A percentile compares a stretch with the other conserved stretches of the same genome.
Conservation (phyloP, 768 basidiomycete genomes). For the Termitomyces sp. region DNA sequence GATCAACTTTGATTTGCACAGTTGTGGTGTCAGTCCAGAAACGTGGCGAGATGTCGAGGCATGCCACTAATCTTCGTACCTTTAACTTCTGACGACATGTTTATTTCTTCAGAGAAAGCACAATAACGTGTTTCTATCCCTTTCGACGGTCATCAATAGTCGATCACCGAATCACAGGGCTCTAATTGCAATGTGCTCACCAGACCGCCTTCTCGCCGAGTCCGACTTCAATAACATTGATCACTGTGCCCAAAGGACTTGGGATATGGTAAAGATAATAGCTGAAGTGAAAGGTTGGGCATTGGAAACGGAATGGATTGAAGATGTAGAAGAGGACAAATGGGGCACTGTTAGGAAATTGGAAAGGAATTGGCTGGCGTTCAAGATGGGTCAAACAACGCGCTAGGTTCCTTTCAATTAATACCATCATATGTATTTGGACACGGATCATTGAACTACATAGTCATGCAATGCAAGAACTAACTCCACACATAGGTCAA, state of each 20-base stretch:
- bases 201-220: slow-evolving; percentile 75
- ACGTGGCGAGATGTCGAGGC: slow-evolving; percentile 76
- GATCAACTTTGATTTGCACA: slow-evolving; percentile 87
- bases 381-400: slow-evolving; percentile 25
- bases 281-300: slow-evolving; percentile 76
- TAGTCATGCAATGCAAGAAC: background rate
- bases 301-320: slow-evolving; percentile 58
- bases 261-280: slow-evolving; percentile 72
- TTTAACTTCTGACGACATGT: slow-evolving; percentile 1
- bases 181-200: slow-evolving; percentile 60
- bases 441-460: background rate
- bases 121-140: slow-evolving; percentile 77
- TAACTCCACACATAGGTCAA: slow-evolving; percentile 43
- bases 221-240: slow-evolving; percentile 77
- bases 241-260: slow-evolving; percentile 53
- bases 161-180: slow-evolving; percentile 58
- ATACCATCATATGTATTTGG: background rate
- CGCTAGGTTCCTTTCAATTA: background rate
- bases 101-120: slow-evolving; percentile 49
- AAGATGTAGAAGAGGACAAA: slow-evolving; percentile 25
- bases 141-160: slow-evolving; percentile 82
- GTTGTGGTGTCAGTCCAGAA: slow-evolving; percentile 79
- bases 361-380: slow-evolving; percentile 67
- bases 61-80: slow-evolving; percentile 16
- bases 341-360: slow-evolving; percentile 68